Base-by-base conservation (phyloP, 1,284 basidiomycete genomes). In the Ganoderma lucidum region DNA sequence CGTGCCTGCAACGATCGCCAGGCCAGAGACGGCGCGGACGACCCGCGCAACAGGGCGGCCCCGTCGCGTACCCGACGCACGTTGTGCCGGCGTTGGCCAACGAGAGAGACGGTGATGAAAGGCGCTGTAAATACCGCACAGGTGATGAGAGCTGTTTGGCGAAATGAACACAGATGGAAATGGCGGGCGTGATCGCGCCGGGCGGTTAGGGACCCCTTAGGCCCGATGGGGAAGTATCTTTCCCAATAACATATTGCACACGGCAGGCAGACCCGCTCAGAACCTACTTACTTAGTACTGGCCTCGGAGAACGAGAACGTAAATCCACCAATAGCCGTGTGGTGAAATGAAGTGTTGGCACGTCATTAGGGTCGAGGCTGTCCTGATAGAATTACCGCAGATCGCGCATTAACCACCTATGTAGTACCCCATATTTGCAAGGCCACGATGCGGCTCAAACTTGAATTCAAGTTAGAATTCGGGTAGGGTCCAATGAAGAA, bases 321-420 rank as follows among this genome's bases (percentile, higher is more conserved):
- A 64, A 67, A 32, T 12, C 67, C 73, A 39, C 68, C 68, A 44
- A 71, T 64, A 15, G 65, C n/a, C 4, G 45, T 60, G 63, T 80
- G 80, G 23, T 75, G 77, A 37, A 61, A 42, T 70, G 77, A 56
- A 82, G 70, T 15, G 74, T 71, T 64, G 82, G 78, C 9, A 68
- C 77, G 44, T 45, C 67, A 15, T 68, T 74, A 8, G 80, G 78
- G 66, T 82, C 78, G 53, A 82, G 68, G 6, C 80, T 81, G 62
- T 78, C 76, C 64, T 76, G 74, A 64, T 79, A 80, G 71, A 74
- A 81, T 42, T 82, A 69, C n/a, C 82, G 69, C 39, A 80, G 73
- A 65, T 82, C 75, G 17, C 77, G 77, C 44, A 82, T 73, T 4
- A 77, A 71, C 78, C 79, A 81, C 64, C 79, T 32, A n/a, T n/a